Percentiles rank a stretch among this genome's conserved stretches.
Evolutionary conservation across 805 yeast genomes (phyloP).

Genomic region (Saccharomyces mikatae): DNA sequence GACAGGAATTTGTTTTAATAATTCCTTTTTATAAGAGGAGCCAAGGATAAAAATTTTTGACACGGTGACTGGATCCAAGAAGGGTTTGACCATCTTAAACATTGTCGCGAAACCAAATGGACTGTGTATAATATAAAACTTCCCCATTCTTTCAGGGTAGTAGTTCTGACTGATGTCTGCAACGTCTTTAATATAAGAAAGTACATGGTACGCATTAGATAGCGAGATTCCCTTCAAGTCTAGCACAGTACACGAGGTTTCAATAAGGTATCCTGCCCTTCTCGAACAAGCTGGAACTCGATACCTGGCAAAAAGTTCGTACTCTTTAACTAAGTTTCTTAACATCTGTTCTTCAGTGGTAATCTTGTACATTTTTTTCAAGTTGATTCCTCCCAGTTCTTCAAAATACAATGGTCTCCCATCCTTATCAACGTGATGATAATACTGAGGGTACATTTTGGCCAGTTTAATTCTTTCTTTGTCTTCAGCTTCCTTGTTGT

Average conservation of each 20-base stretch:
- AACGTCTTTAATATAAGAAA: conserved; percentile 85
- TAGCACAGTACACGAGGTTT: conserved; percentile 92
- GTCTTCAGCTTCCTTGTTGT: conserved; percentile 84
- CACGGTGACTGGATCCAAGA: conserved; percentile 95
- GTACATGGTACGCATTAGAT: conserved; percentile 73
- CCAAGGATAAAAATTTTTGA: conserved; percentile 88
- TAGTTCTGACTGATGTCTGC: conserved; percentile 91
- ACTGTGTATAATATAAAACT: conserved; percentile 88
- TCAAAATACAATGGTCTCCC: conserved; percentile 95
- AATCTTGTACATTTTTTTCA: conserved; percentile 84
- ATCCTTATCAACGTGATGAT: conserved; percentile 92
- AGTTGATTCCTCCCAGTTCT: conserved; percentile 85
- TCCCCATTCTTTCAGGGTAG: conserved; percentile 99
- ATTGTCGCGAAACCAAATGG: conserved; percentile 97
- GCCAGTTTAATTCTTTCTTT: conserved; percentile 87
- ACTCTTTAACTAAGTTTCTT: conserved; percentile 93
- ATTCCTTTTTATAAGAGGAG: conserved; percentile 65
- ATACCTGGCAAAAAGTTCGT: conserved; percentile 76
- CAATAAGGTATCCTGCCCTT: conserved; percentile 65
- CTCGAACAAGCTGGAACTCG: conserved; percentile 95
- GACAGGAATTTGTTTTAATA: conserved; percentile 85
- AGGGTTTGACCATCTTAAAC: conserved; percentile 82
- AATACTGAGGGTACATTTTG: conserved; percentile 87
- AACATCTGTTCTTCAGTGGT: conserved; percentile 95
- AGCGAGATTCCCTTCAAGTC: conserved; percentile 92